Evolutionary conservation across 1,284 basidiomycete genomes (phyloP), one percentile per base, ranked within the genome.

Genomic region (Pascua sp.): DNA sequence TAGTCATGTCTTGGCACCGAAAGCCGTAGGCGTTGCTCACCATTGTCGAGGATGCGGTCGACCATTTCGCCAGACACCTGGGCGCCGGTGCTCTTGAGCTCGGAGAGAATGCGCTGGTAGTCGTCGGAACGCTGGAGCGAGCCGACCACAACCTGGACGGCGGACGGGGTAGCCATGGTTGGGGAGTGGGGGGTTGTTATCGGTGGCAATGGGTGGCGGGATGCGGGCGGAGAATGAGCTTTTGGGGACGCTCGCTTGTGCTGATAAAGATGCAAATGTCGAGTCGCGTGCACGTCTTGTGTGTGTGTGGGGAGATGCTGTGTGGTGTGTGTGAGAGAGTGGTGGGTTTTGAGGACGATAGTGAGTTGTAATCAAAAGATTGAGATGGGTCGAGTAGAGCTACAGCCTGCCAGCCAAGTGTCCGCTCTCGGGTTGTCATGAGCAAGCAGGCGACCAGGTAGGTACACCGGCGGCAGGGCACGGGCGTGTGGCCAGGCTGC

Each of bases 41-140:
- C 76, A 55, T 70, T 69, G 57, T 77, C 73, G 40, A 78, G 59
- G 4, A 78, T 56, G 37, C 76, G 65, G 63, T 78, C 76, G 12
- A 77, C 68, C 76, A 78, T 78, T 59, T 78, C 76, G 12, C 70
- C 74, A 42, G 69, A 62, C 5, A 76, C 73, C 7, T 48, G 54
- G n/a, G 60, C 62, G 13, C 59, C 63, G 7, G 53, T 58, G 37
- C 56, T 47, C 53, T 76, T 69, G 53, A 77, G 62, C 24, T 56
- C 50, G 15, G 62, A 60, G 41, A 77, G 52, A 12, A 74, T 42
- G 11, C 51, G 48, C 62, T 75, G 73, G 62, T 77, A 77, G 45
- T 77, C 74, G 18, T 71, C 65, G 17, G 65, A 67, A n/a, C 76
- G 63, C 24, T 73, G 65, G 66, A 77, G 72, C 11, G 72, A 76